phyloP scores from a whole-genome alignment of 73 alveolate species.

The Paramecium pentaurelia region DNA sequence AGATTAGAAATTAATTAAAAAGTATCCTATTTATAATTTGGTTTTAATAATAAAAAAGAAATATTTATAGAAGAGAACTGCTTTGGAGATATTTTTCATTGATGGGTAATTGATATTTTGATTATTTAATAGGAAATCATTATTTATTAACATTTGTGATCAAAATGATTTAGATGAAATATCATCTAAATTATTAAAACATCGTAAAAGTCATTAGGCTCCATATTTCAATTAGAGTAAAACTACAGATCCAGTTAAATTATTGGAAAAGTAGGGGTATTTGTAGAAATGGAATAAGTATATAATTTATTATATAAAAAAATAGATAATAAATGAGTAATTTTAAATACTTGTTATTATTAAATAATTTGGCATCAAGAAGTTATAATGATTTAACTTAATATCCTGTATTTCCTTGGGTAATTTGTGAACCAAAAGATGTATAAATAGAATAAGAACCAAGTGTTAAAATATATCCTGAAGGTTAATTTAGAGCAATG shows the following conservation, averaged over 20 bases:
- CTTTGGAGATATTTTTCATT: constrained; percentile 3
- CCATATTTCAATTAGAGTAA: constrained; percentile 12
- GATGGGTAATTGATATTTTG: background rate
- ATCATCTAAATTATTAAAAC: background rate
- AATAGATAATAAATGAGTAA: constrained; percentile 82
- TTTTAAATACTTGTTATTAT: constrained; percentile 80
- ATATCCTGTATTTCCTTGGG: constrained; percentile 98
- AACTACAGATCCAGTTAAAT: constrained; percentile 6
- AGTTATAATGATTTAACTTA: constrained; percentile 91
- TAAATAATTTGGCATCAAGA: constrained; percentile 88
- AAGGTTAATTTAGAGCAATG: constrained; percentile 74
- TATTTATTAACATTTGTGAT: background rate
- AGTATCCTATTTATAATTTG: background rate
- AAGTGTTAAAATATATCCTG: background rate
- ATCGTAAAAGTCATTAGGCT: background rate
- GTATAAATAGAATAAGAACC: background rate
- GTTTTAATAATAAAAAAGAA: background rate
- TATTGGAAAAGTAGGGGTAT: constrained; percentile 65
- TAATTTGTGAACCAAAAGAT: constrained; percentile 56
- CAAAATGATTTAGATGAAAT: background rate
- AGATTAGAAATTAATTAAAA: background rate
- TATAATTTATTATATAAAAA: background rate
- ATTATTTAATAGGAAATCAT: background rate
- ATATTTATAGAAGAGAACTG: background rate
- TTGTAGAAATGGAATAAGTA: constrained; percentile 81